A percentile compares a stretch with the other conserved stretches of the same genome.
Evolutionary conservation across 2,329 filamentous ascomycete species (phyloP).

Genomic region (Furcasterigmium furcatum): DNA sequence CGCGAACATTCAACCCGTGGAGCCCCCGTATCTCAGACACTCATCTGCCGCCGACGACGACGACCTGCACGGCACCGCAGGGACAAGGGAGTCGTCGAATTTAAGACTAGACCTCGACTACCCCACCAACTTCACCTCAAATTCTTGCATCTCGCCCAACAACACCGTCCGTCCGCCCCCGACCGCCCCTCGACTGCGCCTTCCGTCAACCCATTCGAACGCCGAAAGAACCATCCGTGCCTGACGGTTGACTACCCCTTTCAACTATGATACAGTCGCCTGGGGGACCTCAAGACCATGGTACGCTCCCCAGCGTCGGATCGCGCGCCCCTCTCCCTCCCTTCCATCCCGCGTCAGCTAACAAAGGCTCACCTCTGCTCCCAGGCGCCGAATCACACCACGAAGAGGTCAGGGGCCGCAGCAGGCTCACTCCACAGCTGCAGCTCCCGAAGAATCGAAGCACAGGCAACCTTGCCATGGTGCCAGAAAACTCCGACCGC

Average conservation of each 20-base stretch:
- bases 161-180: neutral
- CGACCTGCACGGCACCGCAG: neutral
- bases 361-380: constrained; percentile 2
- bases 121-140: neutral
- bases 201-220: neutral
- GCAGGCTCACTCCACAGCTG: constrained; percentile 41
- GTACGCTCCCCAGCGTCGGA: constrained; percentile 20
- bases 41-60: neutral
- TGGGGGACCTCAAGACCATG: constrained; percentile 37
- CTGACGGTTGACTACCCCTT: constrained; percentile 7
- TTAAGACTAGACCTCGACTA: neutral
- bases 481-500: constrained; percentile 50
- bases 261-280: constrained; percentile 40
- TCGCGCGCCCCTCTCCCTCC: constrained; percentile 5
- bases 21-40: no score
- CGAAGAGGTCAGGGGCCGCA: constrained; percentile 38
- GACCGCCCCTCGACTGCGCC: neutral
- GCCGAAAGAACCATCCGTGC: neutral
- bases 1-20: no score
- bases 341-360: constrained; percentile 5
- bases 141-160: neutral
- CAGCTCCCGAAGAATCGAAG: constrained; percentile 63
- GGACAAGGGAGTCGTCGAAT: neutral
- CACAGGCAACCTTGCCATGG: constrained; percentile 56
- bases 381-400: constrained; percentile 36